phyloP scores from a whole-genome alignment of 2,329 filamentous ascomycete species.

The Penicillium sp. region DNA sequence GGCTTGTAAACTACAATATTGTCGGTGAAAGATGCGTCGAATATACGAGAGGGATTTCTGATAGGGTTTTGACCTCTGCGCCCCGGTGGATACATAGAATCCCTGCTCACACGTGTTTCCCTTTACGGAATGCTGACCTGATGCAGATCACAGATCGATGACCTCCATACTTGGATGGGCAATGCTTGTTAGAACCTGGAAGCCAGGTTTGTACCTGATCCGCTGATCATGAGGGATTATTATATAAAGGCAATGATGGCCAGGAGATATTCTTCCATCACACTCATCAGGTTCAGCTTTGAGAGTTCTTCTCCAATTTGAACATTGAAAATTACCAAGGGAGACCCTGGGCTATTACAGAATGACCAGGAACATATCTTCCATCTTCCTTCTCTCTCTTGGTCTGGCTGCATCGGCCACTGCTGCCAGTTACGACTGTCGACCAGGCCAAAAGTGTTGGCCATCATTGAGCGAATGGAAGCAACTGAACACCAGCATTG shows the following conservation, averaged over 20 bases:
- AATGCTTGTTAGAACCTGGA: background rate
- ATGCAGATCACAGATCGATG: background rate
- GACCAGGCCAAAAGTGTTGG: slow-evolving; percentile 1
- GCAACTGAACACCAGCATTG: slow-evolving; percentile 5
- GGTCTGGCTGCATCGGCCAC: background rate
- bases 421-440: slow-evolving; percentile 1
- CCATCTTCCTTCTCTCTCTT: background rate
- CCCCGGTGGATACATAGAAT: background rate
- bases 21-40: no score
- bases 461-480: slow-evolving; percentile 6
- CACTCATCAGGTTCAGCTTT: background rate
- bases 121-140: background rate
- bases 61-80: background rate
- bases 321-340: background rate
- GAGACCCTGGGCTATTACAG: background rate
- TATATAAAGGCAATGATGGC: background rate
- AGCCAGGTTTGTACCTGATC: no score
- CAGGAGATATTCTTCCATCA: background rate
- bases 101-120: background rate
- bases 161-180: background rate
- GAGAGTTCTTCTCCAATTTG: background rate
- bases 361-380: background rate
- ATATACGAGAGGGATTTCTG: no score
- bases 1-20: no score
- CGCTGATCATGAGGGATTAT: background rate